phyloP scores from a whole-genome alignment of 2,329 filamentous ascomycete genomes.

The Leptographium lundbergii region DNA sequence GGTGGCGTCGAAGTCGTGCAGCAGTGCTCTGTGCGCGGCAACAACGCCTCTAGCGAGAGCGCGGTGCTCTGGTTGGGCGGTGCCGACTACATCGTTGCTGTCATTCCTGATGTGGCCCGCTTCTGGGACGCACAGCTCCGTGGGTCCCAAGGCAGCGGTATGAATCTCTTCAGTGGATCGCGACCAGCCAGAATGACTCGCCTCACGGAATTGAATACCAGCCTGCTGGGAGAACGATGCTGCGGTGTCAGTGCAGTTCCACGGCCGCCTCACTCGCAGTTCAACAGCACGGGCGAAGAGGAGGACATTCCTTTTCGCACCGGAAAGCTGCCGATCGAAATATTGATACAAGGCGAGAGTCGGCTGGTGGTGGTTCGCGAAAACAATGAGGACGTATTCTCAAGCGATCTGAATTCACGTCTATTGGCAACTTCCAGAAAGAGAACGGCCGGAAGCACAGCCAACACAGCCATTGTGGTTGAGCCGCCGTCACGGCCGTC shows the following conservation, averaged over 20 bases:
- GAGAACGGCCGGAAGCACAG: slow-evolving; percentile 22
- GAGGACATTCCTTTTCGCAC: slow-evolving; percentile 5
- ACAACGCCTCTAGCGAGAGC: slow-evolving; percentile 37
- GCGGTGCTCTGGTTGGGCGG: slow-evolving; percentile 45
- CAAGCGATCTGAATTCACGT: slow-evolving; percentile 14
- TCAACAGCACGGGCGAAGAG: slow-evolving; percentile 10
- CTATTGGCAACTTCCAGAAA: slow-evolving; percentile 23
- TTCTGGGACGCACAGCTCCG: slow-evolving; percentile 50
- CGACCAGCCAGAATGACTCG: slow-evolving; percentile 44
- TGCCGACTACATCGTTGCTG: slow-evolving; percentile 38
- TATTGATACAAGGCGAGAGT: slow-evolving; percentile 42
- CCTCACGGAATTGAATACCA: slow-evolving; percentile 37
- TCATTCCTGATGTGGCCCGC: slow-evolving; percentile 39
- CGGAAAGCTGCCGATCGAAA: slow-evolving; percentile 32
- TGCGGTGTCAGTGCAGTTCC: slow-evolving; percentile 35
- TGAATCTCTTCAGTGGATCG: slow-evolving; percentile 42
- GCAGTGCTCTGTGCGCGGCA: slow-evolving; percentile 27
- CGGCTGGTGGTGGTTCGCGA: slow-evolving; percentile 42
- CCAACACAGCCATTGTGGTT: slow-evolving; percentile 40
- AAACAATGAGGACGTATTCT: slow-evolving; percentile 24
- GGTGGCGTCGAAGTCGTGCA: slow-evolving; percentile 40
- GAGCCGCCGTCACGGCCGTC: slow-evolving; percentile 31
- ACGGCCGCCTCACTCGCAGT: slow-evolving; percentile 16
- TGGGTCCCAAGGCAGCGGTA: slow-evolving; percentile 34
- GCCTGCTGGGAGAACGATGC: slow-evolving; percentile 44